These are phyloP conservation scores for Fusarium graminum DNA, from an alignment of 2,329 filamentous ascomycete genomes.

Conservation along the genomic window DNA sequence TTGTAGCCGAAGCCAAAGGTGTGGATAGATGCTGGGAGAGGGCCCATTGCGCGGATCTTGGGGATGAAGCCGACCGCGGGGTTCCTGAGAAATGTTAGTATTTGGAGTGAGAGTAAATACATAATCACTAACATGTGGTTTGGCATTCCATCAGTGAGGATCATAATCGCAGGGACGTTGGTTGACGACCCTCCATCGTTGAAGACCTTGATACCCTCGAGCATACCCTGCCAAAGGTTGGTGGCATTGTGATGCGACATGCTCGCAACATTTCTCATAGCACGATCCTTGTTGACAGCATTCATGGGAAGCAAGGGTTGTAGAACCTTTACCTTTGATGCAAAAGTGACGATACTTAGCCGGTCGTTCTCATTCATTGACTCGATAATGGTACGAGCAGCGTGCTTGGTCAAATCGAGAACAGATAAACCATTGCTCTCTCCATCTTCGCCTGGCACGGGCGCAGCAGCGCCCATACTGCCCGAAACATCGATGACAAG, in stretches of 20 bases:
- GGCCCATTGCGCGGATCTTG: conserved; percentile 61
- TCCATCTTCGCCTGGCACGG: conserved; percentile 59
- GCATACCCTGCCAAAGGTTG: conserved; percentile 71
- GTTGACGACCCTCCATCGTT: conserved; percentile 47
- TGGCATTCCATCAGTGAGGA: conserved; percentile 68
- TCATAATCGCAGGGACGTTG: conserved; percentile 64
- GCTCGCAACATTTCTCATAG: conserved; percentile 58
- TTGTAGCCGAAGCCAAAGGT: conserved; percentile 56
- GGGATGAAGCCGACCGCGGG: conserved; percentile 67
- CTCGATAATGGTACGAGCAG: conserved; percentile 68
- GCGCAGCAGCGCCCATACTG: conserved; percentile 66
- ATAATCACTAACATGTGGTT: conserved; percentile 62
- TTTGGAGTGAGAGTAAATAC: fast-evolving
- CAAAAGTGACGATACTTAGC: conserved; percentile 70
- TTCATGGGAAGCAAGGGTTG: conserved; percentile 64
- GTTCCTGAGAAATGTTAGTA: conserved; percentile 51
- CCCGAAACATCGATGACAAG: conserved; percentile 72
- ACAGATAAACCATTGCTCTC: conserved; percentile 66
- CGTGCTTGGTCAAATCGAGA: conserved; percentile 71
- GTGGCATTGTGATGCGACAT: conserved; percentile 59
- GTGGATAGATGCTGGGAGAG: conserved; percentile 58
- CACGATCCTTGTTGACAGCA: conserved; percentile 57
- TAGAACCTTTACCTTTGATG: conserved; percentile 57
- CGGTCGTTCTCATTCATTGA: conserved; percentile 67
- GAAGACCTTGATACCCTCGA: conserved; percentile 64